Evolutionary conservation across 352 stramenopile species (phyloP).

Genomic region (Achlya hypogyna): DNA sequence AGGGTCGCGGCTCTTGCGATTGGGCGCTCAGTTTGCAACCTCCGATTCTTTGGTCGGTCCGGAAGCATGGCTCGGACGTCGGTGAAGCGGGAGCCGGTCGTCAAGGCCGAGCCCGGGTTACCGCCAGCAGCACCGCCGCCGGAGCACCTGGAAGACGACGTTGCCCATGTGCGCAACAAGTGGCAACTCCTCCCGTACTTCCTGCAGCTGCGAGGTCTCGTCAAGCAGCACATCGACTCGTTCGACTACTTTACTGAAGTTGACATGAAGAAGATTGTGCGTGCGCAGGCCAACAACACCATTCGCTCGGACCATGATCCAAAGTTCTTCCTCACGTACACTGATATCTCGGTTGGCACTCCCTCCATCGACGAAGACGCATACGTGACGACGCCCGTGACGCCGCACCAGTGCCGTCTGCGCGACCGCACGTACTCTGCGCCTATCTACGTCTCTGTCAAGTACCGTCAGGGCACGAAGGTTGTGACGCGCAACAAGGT

Average conservation of each 20-base stretch:
- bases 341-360: slow-evolving; percentile 95
- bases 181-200: slow-evolving; percentile 99
- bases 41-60: no score
- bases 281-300: slow-evolving; percentile 86
- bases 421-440: slow-evolving; percentile 98
- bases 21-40: background rate
- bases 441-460: slow-evolving; percentile 98
- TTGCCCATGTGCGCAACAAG: slow-evolving; percentile 88
- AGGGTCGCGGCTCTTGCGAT: background rate
- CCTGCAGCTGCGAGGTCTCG: slow-evolving; percentile 85
- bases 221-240: slow-evolving; percentile 99
- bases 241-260: slow-evolving; percentile 99
- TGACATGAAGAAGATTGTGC: slow-evolving; percentile 98
- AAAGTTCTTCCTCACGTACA: slow-evolving; percentile 99
- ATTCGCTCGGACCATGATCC: slow-evolving; percentile 91
- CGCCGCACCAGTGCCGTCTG: slow-evolving; percentile 97
- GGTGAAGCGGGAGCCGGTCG: background rate
- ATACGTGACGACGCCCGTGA: slow-evolving; percentile 88
- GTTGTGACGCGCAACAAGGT: slow-evolving; percentile 98
- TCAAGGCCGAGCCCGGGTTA: slow-evolving; percentile 26
- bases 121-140: background rate
- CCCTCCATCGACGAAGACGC: slow-evolving; percentile 96
- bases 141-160: slow-evolving; percentile 57
- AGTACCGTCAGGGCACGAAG: slow-evolving; percentile 95
- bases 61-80: background rate